Evolutionary conservation across 2,329 filamentous ascomycete species (phyloP), one percentile per base, ranked within the genome.

Genomic region (Aureobasidium sp.): DNA sequence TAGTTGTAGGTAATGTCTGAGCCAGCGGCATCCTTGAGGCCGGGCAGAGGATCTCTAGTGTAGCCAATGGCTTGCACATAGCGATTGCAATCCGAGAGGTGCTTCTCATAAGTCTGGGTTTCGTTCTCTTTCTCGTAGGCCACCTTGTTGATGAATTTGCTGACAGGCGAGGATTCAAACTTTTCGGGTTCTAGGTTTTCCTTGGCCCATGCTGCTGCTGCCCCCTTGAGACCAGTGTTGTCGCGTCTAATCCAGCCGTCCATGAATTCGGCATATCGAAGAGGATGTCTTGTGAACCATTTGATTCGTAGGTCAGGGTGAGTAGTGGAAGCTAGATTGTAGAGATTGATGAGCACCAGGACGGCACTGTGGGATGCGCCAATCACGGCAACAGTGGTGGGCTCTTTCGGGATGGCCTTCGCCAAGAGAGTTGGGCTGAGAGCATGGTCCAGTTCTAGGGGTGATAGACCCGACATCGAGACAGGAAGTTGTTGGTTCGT

Each of bases 301-400:
- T 81, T 82, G 60, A 87, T 76, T 34, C 77, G 78, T 2, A 87
- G 75, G 6, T 77, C 69, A 0, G 82, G 79, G 64, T 85, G 83
- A 0, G 78, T 78, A 34, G 76, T 75, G 25, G 72, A 72, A 12
- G 80, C 80, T 5, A 87, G 75, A 5, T 80, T 76, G 69, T 81
- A 79, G 14, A 87, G 77, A 69, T 87, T 87, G 70, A 82, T 78
- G 17, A 87, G 78, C 27, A 85, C 83, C 11, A 87, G 76, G 52
- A 87, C 82, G 14, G 84, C 84, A 47, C 81, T 84, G 71, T 87
- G 84, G 1, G 84, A 86, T 48, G 83, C 83, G 36, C 84, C 84
- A 11, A 87, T 76, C 11, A 87, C 82, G 14, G 77, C 83, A 17
- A 87, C 71, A 2, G 78, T 83, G 1, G 72, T 69, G 7, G 72